Conservation (phyloP, 129 eudicot species). For the Chrysanthemum makinoi region DNA sequence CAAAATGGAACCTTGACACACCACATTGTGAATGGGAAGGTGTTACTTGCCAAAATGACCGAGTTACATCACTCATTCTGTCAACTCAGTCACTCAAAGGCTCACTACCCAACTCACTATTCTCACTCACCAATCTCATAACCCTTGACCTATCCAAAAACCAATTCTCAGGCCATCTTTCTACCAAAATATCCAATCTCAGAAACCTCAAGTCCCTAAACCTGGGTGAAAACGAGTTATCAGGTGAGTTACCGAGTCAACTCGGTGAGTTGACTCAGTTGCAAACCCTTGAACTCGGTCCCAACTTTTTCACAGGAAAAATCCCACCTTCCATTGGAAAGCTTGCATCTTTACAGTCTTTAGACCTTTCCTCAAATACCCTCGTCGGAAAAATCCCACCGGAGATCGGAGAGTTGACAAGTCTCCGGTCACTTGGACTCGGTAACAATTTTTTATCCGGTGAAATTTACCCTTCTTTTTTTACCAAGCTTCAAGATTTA, state of each 20-base stretch:
- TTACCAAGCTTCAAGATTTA: conserved; percentile 33
- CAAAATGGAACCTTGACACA: conserved; percentile 43
- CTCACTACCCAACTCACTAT: conserved; percentile 39
- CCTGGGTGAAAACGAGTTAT: conserved; percentile 44
- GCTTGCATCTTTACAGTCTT: conserved; percentile 33
- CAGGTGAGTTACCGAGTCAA: conserved; percentile 57
- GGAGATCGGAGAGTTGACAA: conserved; percentile 38
- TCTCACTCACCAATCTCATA: conserved; percentile 44
- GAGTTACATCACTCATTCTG: conserved; percentile 55
- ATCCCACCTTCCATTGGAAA: conserved; percentile 47
- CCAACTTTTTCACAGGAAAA: conserved; percentile 50
- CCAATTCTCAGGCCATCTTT: conserved; percentile 41
- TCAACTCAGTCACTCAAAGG: conserved; percentile 49
- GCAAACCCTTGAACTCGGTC: conserved; percentile 51
- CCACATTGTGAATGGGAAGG: conserved; percentile 76
- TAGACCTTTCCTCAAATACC: conserved; percentile 64
- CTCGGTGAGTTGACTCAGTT: conserved; percentile 54
- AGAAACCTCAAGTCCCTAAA: conserved; percentile 30
- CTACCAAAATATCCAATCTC: conserved; percentile 40
- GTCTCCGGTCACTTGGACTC: conserved; percentile 47
- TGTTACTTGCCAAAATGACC: conserved; percentile 43
- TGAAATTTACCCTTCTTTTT: conserved; percentile 35
- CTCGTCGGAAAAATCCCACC: conserved; percentile 52
- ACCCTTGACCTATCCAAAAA: no score
- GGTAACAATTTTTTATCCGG: conserved; percentile 63